These are phyloP conservation scores for Carpinus fangiana DNA, from an alignment of 306 rosid species.

Conservation along the genomic window DNA sequence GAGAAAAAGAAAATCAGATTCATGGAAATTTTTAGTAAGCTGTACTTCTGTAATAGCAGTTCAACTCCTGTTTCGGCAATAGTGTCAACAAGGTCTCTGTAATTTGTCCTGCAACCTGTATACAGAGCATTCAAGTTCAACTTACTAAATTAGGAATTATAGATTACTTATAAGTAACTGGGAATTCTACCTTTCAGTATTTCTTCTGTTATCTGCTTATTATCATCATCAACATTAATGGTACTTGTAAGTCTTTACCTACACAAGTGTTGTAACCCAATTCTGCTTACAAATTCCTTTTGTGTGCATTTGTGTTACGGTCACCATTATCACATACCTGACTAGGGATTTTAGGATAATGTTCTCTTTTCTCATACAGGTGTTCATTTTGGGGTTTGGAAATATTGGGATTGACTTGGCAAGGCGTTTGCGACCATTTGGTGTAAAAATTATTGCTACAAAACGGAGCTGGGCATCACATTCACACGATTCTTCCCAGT, in stretches of 20 bases:
- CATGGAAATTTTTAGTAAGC: not conserved
- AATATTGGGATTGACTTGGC: conserved; percentile 86
- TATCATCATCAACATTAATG: not conserved
- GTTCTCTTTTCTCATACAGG: conserved; percentile 40
- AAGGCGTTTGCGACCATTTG: conserved; percentile 73
- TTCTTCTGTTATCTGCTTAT: not conserved
- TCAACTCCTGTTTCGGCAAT: not conserved
- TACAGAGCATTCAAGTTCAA: not conserved
- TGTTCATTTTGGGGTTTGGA: conserved; percentile 84
- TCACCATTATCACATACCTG: conserved; percentile 2
- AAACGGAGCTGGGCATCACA: conserved; percentile 74
- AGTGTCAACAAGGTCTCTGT: not conserved
- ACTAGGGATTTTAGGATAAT: conserved; percentile 2
- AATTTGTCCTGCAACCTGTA: not conserved
- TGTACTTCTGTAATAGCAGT: not conserved
- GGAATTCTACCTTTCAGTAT: not conserved
- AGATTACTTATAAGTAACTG: not conserved
- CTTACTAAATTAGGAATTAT: too few species aligned
- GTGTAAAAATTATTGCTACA: conserved; percentile 84
- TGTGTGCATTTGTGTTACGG: conserved; percentile 1
- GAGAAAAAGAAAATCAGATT: not conserved
- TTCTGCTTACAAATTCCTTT: not conserved
- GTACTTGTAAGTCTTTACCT: not conserved
- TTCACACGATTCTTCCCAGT: conserved; percentile 23
- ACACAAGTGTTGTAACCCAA: not conserved